Percentiles rank a stretch among this genome's conserved stretches.
These are phyloP conservation scores for Stachybotrys elegans DNA, from an alignment of 2,329 filamentous ascomycete species.

Conservation along the genomic window DNA sequence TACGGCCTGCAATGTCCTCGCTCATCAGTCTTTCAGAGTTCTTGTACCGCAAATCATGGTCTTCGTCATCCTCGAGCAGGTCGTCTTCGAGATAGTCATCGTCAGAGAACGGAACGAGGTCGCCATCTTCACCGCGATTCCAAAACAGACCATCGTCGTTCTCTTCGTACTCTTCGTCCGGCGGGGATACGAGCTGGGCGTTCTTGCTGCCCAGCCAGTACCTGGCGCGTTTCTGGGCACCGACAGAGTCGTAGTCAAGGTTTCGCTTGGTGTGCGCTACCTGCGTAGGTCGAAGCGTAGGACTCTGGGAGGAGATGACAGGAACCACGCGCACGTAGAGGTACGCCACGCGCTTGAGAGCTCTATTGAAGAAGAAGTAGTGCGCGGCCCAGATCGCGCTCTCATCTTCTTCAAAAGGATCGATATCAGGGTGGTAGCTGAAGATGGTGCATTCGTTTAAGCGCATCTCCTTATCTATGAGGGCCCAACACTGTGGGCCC, in stretches of 20 bases:
- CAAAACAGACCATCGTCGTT: conserved; percentile 48
- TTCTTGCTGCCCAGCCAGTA: conserved; percentile 79
- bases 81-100: conserved; percentile 46
- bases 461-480: conserved; percentile 92
- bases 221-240: conserved; percentile 64
- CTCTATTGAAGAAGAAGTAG: conserved; percentile 97
- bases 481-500: conserved; percentile 86
- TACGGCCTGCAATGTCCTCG: conserved; percentile 56
- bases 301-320: conserved; percentile 62
- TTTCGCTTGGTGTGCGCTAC: conserved; percentile 20
- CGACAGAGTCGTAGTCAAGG: conserved; percentile 26
- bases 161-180: conserved; percentile 42
- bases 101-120: conserved; percentile 48
- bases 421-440: conserved; percentile 81
- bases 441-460: conserved; percentile 86
- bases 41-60: conserved; percentile 33
- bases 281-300: conserved; percentile 32
- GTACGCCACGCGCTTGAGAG: conserved; percentile 88
- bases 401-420: conserved; percentile 88
- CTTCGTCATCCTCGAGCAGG: conserved; percentile 38
- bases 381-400: conserved; percentile 92
- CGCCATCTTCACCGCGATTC: conserved; percentile 55
- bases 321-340: conserved; percentile 87
- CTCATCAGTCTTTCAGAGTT: conserved; percentile 51
- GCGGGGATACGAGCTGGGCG: conserved; percentile 40